Conservation (phyloP, 2,329 filamentous ascomycete genomes). For the Fusarium proliferatum region DNA sequence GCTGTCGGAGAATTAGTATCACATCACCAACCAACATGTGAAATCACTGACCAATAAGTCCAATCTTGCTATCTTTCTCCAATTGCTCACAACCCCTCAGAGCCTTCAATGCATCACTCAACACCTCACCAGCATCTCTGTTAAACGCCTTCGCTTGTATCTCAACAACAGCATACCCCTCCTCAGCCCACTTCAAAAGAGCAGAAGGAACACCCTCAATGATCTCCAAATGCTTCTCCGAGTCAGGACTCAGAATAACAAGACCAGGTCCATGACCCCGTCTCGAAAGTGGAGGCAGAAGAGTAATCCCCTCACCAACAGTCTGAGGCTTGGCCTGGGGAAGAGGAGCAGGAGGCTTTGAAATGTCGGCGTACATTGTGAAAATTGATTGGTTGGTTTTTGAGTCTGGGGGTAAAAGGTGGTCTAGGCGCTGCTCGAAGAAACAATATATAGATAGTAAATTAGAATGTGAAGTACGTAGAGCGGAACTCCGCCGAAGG, state of each 20-base stretch:
- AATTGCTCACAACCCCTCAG: constrained; percentile 44
- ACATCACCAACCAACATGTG: too few species aligned
- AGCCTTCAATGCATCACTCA: constrained; percentile 35
- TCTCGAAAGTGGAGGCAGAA: constrained; percentile 50
- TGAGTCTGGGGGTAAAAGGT: neutral
- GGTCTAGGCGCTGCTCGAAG: neutral
- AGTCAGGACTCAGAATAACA: constrained; percentile 43
- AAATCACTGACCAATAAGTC: constrained; percentile 49
- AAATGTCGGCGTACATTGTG: constrained; percentile 43
- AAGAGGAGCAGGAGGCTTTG: constrained; percentile 42
- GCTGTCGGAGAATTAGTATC: constrained; percentile 1
- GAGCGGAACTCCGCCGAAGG: neutral
- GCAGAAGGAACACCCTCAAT: constrained; percentile 61
- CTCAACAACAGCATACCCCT: constrained; percentile 72
- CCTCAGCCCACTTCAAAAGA: constrained; percentile 76
- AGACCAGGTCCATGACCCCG: constrained; percentile 53
- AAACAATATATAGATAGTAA: constrained; percentile 6
- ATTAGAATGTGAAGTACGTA: neutral
- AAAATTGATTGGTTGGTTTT: neutral
- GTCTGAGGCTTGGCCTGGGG: constrained; percentile 34
- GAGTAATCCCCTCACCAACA: constrained; percentile 35
- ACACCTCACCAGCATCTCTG: constrained; percentile 10
- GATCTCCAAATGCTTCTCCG: constrained; percentile 17
- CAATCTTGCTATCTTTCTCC: constrained; percentile 52
- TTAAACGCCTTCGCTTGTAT: constrained; percentile 48